Evolutionary conservation across 352 stramenopile species (phyloP), one percentile per base, ranked within the genome.

Genomic region (Albugo candida): DNA sequence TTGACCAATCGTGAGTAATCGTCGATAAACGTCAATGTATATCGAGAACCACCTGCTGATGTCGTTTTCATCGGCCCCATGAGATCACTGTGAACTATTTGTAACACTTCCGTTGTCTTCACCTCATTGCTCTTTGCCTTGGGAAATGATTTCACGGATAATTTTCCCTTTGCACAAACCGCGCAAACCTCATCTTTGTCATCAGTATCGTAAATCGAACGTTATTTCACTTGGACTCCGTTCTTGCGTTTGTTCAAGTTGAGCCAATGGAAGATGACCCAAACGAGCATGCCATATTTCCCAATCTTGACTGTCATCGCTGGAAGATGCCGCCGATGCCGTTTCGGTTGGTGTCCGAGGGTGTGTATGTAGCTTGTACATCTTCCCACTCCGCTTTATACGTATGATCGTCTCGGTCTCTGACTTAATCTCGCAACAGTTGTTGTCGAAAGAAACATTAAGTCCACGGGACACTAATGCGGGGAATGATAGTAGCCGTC

Each of bases 1-100:
- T n/a, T 21, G 1, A 43, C 24, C 16, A 34, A 19, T 1, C 54
- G 17, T 11, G 44, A 49, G 44, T 42, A 60, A 34, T 56, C 54
- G 16, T 56, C 54, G 1, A 48, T 35, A n/a, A 60, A 60, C 2
- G 16, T 41, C 1, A 56, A 34, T 2, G 36, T 12, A 20, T 60
- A 56, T 35, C 38, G 31, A 5, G 34, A 24, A 11, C 41, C 27
- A 6, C 40, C 34, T 1, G 2, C 4, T 11, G 44, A 49, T 6
- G 14, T 13, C 4, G 11, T 13, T 1, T 8, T 14, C 49, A 53
- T 60, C 6, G 49, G 45, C 1, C 49, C 54, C 18, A 54, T 43
- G 11, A 60, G 11, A 39, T 60, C 54, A 4, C 19, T 52, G 21
- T 60, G 43, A 11, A 60, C 34, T 20, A 59, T 18, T 35, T 59